Evolutionary conservation across 371 early-diverging fungal species (phyloP), one percentile per base, ranked within the genome.

Genomic region (Mortierella sp.): DNA sequence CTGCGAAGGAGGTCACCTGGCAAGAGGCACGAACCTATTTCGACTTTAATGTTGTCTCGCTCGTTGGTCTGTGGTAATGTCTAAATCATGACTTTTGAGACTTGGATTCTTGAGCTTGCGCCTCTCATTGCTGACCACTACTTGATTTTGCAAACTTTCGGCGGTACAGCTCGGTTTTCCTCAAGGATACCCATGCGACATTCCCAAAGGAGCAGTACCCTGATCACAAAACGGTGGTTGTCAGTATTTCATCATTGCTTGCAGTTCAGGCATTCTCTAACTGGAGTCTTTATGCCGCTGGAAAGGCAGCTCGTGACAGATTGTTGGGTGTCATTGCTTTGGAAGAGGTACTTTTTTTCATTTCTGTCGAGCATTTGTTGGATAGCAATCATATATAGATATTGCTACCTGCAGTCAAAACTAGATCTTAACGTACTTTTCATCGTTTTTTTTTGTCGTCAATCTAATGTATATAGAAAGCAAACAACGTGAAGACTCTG

Each of bases 261-360:
- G 97, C 96, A 4, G 86, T 96, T 11, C 77, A 92, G 72, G 84
- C 95, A 5, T 94, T 93, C 75, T 85, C 94, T 32, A 87, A 93
- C 81, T 95, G 95, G 96, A 91, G 93, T 5, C 83, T 96, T 8
- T 97, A 97, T 83, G 91, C 93, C n/a, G 85, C 93, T 0, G 90
- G 89, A n/a, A 96, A 97, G 85, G 94, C 96, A 2, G 97, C 96
- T 0, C 88, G 98, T n/a, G 95, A 97, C 73, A 90, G 92, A 90
- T 86, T 94, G 49, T 75, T 93, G 61, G 67, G 87, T 20, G 92
- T 93, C 1, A 83, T 94, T 6, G 94, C 95, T 14, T 24, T 84
- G 10, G 94, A 94, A 70, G 89, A 94, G 73, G 86, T 83, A 68
- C 47, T 54, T 39, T 39, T 43, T 18, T 52, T 18, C 24, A 57